Evolutionary conservation across 2,329 filamentous ascomycete species (phyloP), one percentile per base, ranked within the genome.

Genomic region (Arthrobotrys pseudoclavata): DNA sequence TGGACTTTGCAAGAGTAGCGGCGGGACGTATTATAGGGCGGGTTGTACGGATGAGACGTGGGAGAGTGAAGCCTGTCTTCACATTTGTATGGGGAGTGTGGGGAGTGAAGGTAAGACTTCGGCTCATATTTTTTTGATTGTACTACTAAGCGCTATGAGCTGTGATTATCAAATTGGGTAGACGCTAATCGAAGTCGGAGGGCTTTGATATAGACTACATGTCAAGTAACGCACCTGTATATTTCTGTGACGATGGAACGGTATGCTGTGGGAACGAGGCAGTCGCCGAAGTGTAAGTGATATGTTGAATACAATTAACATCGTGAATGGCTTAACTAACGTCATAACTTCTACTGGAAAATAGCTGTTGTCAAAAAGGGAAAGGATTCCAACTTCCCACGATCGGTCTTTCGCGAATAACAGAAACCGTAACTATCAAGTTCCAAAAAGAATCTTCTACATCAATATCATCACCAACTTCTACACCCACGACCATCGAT

Each of bases 31-130:
- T 18, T 45, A 45, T 45, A 75, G 80, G 37, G 79, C 76, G 62
- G 78, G 79, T 45, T 81, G 80, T 66, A 81, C 80, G 15, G 80
- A 81, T 63, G 66, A 53, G 20, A 80, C 80, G 15, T 81, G 80
- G 79, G 40, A 79, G 34, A 79, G 72, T 29, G 64, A 75, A 0
- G 79, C 47, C 0, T 81, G 80, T 52, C 45, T 79, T 13, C 80
- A 80, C 31, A 50, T 81, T 45, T 81, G 79, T 47, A 15, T 69
- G 42, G 42, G 2, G 13, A 12, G 37, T 15, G 3, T 3, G 37
- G 7, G 7, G 4, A 9, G 31, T 34, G 37, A n/a, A 42, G 37
- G 37, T 42, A 42, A 15, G 37, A 1, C 7, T 1, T 34, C 4
- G 29, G 3, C 29, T 7, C 29, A 7, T 29, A 29, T 29, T 3